Base-by-base conservation (phyloP, 805 yeast genomes). In the Hyphopichia homilentoma region DNA sequence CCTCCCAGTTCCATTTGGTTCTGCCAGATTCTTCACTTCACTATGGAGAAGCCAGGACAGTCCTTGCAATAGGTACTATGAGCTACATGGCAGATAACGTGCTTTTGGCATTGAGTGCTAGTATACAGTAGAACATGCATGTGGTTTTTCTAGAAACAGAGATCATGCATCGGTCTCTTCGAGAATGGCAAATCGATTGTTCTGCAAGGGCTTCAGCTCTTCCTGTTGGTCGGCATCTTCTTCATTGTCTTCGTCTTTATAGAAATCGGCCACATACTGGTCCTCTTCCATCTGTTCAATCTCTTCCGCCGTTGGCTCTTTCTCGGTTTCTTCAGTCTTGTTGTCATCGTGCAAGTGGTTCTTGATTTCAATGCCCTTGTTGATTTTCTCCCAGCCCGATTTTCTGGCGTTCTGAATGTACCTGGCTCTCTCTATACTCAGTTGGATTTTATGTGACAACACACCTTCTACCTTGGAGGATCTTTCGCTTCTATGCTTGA, bases 351-450 rank as follows among this genome's bases (percentile, higher is more conserved):
- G 15, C 33, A 33, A 27, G 13, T 27, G 30, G 18, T 33, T 32
- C 5, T 26, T 43, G 17, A 56, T 54, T 35, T 52, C 68, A 7
- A 78, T 70, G 19, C 56, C 53, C 36, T 71, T 63, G 50, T 81
- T 83, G 34, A 81, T 79, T 27, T 68, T 61, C 30, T 81, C 88
- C 93, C 90, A 83, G 11, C 77, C 81, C 0, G 84, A 61, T 52
- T 81, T 82, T 55, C 93, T 69, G 7, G 81, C 67, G 14, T 55
- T 61, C 45, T 76, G 81, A 18, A 82, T 77, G 43, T 65, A 73
- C 45, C 68, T 79, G 15, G 85, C 80, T 48, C 86, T 71, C 29
- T 70, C 69, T 17, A 79, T 73, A 42, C 86, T 77, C 44, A 75
- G 77, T 41, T 74, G 74, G 25, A 82, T 80, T 51, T 81, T 83